Evolutionary conservation across 1,284 basidiomycete genomes (phyloP).

Genomic region (Sporisorium reilianum): DNA sequence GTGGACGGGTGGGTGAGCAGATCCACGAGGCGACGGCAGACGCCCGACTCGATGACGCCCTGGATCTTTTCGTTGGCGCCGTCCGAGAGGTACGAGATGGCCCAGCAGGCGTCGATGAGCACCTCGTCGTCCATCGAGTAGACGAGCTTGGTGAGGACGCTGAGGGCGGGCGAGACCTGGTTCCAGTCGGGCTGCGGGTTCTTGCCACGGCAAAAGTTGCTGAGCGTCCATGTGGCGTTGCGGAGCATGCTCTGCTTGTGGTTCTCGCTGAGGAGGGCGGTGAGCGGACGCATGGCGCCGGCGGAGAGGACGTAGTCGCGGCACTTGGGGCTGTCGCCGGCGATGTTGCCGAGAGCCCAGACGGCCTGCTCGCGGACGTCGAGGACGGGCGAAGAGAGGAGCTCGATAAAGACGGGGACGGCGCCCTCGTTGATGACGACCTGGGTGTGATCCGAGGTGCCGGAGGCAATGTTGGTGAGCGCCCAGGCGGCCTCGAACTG

Average conservation of each 20-base stretch:
- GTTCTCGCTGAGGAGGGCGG: conserved; percentile 67
- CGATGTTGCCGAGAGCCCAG: conserved; percentile 69
- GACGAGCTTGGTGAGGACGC: conserved; percentile 96
- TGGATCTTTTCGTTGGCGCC: conserved; percentile 99
- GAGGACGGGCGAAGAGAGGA: conserved; percentile 66
- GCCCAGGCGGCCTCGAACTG: conserved; percentile 99
- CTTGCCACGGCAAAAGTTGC: conserved; percentile 69
- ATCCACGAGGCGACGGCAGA: conserved; percentile 96
- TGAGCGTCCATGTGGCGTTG: conserved; percentile 69
- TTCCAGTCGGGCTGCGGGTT: conserved; percentile 68
- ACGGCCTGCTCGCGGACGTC: conserved; percentile 69
- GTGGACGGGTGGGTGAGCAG: conserved; percentile 95
- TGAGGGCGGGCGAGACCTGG: conserved; percentile 86
- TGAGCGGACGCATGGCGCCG: conserved; percentile 65
- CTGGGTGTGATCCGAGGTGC: conserved; percentile 97
- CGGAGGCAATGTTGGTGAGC: conserved; percentile 98
- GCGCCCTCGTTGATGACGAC: conserved; percentile 95
- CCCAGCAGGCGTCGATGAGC: conserved; percentile 99
- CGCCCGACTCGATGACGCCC: conserved; percentile 97
- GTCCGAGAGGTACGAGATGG: conserved; percentile 98
- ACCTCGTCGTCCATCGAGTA: conserved; percentile 99
- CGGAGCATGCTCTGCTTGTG: conserved; percentile 69
- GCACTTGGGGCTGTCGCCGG: conserved; percentile 68
- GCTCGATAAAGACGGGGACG: conserved; percentile 92
- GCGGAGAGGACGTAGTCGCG: conserved; percentile 66